Percentiles rank a stretch among this genome's conserved stretches.
These are phyloP conservation scores for Metschnikowia lunata DNA, from an alignment of 805 yeast species.

Conservation along the genomic window DNA sequence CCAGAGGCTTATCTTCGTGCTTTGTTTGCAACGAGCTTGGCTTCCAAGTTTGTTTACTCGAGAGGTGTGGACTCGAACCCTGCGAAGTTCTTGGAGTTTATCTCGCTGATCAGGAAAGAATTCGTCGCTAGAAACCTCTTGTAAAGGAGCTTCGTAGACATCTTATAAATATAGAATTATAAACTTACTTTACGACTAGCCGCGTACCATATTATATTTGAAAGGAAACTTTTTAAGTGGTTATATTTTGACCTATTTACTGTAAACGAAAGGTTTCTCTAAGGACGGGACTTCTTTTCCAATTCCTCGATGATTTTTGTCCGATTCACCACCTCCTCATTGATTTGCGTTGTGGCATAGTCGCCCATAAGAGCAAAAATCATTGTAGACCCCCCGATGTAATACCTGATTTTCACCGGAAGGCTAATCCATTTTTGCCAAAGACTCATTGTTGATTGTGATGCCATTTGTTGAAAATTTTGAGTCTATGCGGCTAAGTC, in stretches of 20 bases:
- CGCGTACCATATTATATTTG: too few relatives aligned
- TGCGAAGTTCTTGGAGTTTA: slow-evolving; percentile 67
- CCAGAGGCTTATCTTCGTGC: slow-evolving; percentile 88
- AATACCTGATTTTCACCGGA: slow-evolving; percentile 38
- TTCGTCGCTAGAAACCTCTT: slow-evolving; percentile 30
- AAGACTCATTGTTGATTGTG: slow-evolving; percentile 20
- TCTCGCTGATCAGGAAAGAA: slow-evolving; percentile 53
- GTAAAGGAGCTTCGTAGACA: slow-evolving; percentile 4
- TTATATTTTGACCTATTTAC: too few relatives aligned
- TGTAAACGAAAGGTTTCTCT: too few relatives aligned
- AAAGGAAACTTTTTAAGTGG: too few relatives aligned
- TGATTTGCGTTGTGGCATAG: slow-evolving; percentile 31
- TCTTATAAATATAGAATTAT: neutral
- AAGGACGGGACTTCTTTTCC: slow-evolving; percentile 2
- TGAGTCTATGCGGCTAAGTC: slow-evolving; percentile 4
- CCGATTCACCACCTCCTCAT: slow-evolving; percentile 35
- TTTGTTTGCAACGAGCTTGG: slow-evolving; percentile 79
- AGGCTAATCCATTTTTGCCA: slow-evolving; percentile 38
- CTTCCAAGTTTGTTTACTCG: slow-evolving; percentile 79
- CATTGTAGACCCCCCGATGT: slow-evolving; percentile 39
- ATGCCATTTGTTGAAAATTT: neutral
- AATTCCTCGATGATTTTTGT: slow-evolving; percentile 25
- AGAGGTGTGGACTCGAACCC: slow-evolving; percentile 80
- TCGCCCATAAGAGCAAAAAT: slow-evolving; percentile 38
- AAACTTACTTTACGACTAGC: too few relatives aligned